Base-by-base conservation (phyloP, 257 asterid species). In the Linaria vulgaris region DNA sequence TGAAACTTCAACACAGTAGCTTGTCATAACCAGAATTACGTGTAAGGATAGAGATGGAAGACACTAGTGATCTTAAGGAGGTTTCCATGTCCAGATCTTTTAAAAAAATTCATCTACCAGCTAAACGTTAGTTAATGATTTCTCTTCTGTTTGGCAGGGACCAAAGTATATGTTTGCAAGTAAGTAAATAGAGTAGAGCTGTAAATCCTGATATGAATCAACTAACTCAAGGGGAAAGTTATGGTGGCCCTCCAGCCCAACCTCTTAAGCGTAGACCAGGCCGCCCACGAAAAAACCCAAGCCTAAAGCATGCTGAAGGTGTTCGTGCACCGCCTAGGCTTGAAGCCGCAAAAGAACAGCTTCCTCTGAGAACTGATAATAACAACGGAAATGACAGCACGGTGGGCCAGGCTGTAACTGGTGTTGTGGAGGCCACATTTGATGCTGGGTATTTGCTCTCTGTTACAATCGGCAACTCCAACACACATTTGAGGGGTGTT, bases 371-470 rank as follows among this genome's bases (percentile, higher is more conserved):
- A 64, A 64, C 51, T 24, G 72, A 69, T 44, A 67, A 39, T 59
- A 63, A 74, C 21, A 74, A 59, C 3, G 74, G 44, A 1, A 56
- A 58, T 21, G 82, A 79, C 50, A 61, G 24, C 19, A 60, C 76
- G 76, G 80, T 90, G 34, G 97, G 99, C 19, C 91, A 85, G 78
- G 50, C 87, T 16, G 96, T 92, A 41, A 82, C 81, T n/a, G 99
- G 96, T 61, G 85, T 92, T 14, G 78, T 92, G 30, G 96, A 92
- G 77, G 86, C 97, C 51, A 69, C 96, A n/a, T 87, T 92, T 69
- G 95, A 87, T 69, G 94, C 91, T 12, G 99, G 99, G 27, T 92
- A 80, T 73, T 68, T 92, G 70, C 85, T 92, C 1, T 66, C 76
- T 68, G 91, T 92, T 51, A 80, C 81, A 69, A 83, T 92, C 27